Base-by-base conservation (phyloP, 768 basidiomycete genomes). In the Tubosaeta brunneosetosa region DNA sequence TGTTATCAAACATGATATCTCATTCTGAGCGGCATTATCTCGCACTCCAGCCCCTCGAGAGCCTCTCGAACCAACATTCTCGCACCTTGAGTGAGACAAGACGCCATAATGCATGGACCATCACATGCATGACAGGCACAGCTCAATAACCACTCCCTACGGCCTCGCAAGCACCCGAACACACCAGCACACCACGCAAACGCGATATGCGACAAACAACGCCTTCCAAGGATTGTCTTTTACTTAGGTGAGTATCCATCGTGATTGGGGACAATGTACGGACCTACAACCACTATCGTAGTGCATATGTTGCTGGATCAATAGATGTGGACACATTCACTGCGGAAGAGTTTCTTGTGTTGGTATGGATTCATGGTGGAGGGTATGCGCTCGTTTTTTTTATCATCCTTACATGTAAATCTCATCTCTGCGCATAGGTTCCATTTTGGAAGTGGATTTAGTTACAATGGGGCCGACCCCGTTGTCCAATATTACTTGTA, bases 211-310 rank as follows among this genome's bases (percentile, higher is more conserved):
- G 50, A 27, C 51, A 47, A 32, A 53, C 31, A 4, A 51, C 50
- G 1, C 50, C 58, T 32, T 62, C 61, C 3, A 71, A 73, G 49
- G 72, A 73, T 52, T 73, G 72, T 49, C 48, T 73, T n/a, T 61
- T 61, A 32, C 59, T 61, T 25, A 60, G 61, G 55, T 60, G 26
- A 50, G 59, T 51, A 19, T 33, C 6, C 2, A n/a, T 22, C 16
- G 11, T 3, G 6, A 17, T 7, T n/a, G n/a, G 2, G 1, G 36
- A 26, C n/a, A 10, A 14, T n/a, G 29, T 11, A 25, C 0, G 17
- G 32, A 5, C 7, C 27, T 26, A 12, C 33, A 25, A 25, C 3
- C 37, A 13, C 16, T 10, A 14, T 11, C n/a, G 4, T 36, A 61
- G 60, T 10, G 57, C 53, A n/a, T 59, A 55, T 33, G 29, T 59